Evolutionary conservation across 164 flowering plant species (phyloP), one percentile per base, ranked within the genome.

Genomic region (Umbilicus rupestris): DNA sequence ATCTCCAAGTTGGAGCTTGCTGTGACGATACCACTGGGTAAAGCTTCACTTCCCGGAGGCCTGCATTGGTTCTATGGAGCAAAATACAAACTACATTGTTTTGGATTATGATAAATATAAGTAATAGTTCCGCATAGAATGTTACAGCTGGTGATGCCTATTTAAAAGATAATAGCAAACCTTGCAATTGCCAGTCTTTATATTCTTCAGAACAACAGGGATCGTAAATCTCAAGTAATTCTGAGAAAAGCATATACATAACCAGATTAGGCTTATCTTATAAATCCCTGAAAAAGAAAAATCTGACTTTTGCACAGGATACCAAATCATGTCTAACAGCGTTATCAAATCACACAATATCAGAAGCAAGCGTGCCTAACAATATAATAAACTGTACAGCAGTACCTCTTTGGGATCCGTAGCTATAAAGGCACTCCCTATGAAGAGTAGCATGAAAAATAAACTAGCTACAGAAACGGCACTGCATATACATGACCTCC

Each of bases 21-120:
- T 41, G 76, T 14, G n/a, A 84, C 71, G 47, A 81, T 82, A 4
- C 78, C 82, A 66, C 63, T 39, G n/a, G 85, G 88, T n/a, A 84
- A 67, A 9, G 73, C 66, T 69, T 78, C 79, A 63, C 70, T 73
- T 46, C 81, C 81, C 55, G 16, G 31, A 58, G 78, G 75, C 68
- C 73, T 75, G 70, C 75, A 73, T 66, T 64, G 68, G 66, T 66
- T 67, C 78, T 74, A 20, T 28, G 62, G 60, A 24, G 20, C 33
- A 62, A 24, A 46, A 9, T 9, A 15, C 22, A 64, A n/a, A n/a
- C n/a, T n/a, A n/a, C n/a, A n/a, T n/a, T n/a, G n/a, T n/a, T n/a
- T n/a, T n/a, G n/a, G n/a, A n/a, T n/a, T n/a, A n/a, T 11, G 42
- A 11, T 47, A 10, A 5, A 19, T 30, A 19, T 3, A 37, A 16